Evolutionary conservation across 2,329 filamentous ascomycete species (phyloP), one percentile per base, ranked within the genome.

Genomic region (Parascedosporium putredinis): DNA sequence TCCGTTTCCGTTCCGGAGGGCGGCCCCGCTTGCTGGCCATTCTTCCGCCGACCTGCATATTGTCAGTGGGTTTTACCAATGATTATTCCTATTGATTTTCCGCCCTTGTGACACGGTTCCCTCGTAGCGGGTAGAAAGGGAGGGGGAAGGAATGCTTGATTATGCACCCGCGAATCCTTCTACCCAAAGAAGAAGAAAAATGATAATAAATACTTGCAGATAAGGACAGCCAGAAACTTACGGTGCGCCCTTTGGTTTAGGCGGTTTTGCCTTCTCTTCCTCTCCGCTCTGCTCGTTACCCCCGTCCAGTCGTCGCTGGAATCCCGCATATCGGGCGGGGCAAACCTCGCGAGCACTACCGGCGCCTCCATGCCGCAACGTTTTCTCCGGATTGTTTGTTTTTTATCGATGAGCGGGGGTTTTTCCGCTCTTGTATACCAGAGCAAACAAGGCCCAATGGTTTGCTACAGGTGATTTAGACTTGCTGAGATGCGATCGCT

Each of bases 281-380:
- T 56, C 50, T 59, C 52, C 1, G 53, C 53, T 1, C 57, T 56
- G 48, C 57, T 60, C 3, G 56, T 61, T 6, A 62, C 55, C 5
- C 63, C 63, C 1, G 59, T 65, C 63, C 63, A 66, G 47, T 66
- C 63, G 34, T 66, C 62, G 2, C 16, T 25, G 22, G n/a, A 14
- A 8, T 25, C 33, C 6, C 46, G 20, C 5, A 42, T 16, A 20
- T 42, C 38, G 16, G 38, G 38, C 4, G 38, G 38, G 16, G 38
- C 38, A 10, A 20, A 42, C 5, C 20, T 16, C 5, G 38, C 4
- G 38, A 42, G 6, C 16, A 42, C n/a, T 10, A 42, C 23, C 38
- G 38, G 23, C n/a, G 20, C 18, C 3, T 42, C 38, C 20, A 42
- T 42, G 18, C 5, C 14, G 7, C 9, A 16, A 5, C 23, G 16